phyloP scores from a whole-genome alignment of 257 asterid genomes.

The Plantago major region DNA sequence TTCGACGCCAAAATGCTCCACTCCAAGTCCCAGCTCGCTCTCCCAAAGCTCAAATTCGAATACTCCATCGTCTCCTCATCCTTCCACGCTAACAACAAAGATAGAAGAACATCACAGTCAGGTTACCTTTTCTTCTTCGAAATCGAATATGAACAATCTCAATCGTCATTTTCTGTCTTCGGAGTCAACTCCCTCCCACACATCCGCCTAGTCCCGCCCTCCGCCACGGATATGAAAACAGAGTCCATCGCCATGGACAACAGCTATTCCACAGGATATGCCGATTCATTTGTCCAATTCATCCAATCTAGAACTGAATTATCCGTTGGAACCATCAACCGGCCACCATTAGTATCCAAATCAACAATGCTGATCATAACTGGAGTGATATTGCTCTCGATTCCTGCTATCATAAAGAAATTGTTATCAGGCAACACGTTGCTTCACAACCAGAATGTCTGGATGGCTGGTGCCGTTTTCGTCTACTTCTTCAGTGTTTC shows the following conservation, averaged over 20 bases:
- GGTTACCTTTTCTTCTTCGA: constrained; percentile 49
- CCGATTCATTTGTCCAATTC: constrained; percentile 57
- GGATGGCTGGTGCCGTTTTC: constrained; percentile 59
- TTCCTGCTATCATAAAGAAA: constrained; percentile 48
- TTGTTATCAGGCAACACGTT: constrained; percentile 45
- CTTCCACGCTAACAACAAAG: constrained; percentile 49
- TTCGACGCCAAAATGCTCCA: constrained; percentile 78
- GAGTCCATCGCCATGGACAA: constrained; percentile 51
- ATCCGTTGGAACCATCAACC: constrained; percentile 40
- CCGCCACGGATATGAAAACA: constrained; percentile 39
- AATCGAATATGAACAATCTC: constrained; percentile 52
- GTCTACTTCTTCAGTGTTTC: constrained; percentile 80
- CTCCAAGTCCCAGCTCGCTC: constrained; percentile 53
- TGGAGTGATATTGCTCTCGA: constrained; percentile 26
- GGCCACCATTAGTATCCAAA: constrained; percentile 52
- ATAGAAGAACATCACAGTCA: neutral
- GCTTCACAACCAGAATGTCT: constrained; percentile 44
- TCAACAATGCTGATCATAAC: constrained; percentile 25
- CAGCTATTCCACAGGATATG: constrained; percentile 33
- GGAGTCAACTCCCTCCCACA: constrained; percentile 60
- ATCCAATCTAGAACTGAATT: constrained; percentile 30
- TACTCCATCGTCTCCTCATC: constrained; percentile 58
- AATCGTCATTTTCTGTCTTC: constrained; percentile 37
- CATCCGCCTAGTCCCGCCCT: constrained; percentile 49
- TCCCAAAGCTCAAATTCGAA: constrained; percentile 56